Base-by-base conservation (phyloP, 192 early-diverging fungal genomes). In the Diversispora epigaea region DNA sequence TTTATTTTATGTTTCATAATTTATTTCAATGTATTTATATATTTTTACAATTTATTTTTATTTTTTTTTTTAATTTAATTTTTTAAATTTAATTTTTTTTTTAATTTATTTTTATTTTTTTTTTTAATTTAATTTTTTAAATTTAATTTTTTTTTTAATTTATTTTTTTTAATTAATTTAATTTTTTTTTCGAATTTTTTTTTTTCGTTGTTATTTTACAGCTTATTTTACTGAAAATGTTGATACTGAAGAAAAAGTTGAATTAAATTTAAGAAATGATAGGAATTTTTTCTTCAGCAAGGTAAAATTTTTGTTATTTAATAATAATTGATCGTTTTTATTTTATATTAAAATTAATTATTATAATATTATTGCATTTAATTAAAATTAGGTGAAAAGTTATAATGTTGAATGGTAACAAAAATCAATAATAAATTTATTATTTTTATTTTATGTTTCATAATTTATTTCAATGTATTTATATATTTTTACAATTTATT, bases 201-300 rank as follows among this genome's bases (percentile, higher is more conserved):
- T 46, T 32, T 46, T 3, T 7, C 40, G 6, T 49, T 19, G 7
- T 32, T 44, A 56, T 57, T 56, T 73, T 9, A 14, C 49, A 73
- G 71, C 21, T 15, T 73, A 73, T 49, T 47, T 19, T 44, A n/a
- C 21, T 44, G 43, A 62, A 32, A 73, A 73, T 62, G 62, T 62
- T 73, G 25, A 58, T 11, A 62, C 71, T 15, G 39, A 62, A 47
- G 45, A 62, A 47, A 40, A 46, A n/a, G 39, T 22, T 47, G 44
- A 62, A 21, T n/a, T 73, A 10, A 19, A 17, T 39, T 14, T 73
- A 41, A 62, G 43, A 9, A 58, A 62, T 25, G 71, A 73, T 19
- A 73, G 32, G 39, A 19, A n/a, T n/a, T 73, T 40, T 73, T 47
- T 73, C 7, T 73, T 73, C 21, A 73, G 71, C 14, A 73, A 62